Conservation (phyloP, 805 yeast species). For the Kazachstania psychrophila region DNA sequence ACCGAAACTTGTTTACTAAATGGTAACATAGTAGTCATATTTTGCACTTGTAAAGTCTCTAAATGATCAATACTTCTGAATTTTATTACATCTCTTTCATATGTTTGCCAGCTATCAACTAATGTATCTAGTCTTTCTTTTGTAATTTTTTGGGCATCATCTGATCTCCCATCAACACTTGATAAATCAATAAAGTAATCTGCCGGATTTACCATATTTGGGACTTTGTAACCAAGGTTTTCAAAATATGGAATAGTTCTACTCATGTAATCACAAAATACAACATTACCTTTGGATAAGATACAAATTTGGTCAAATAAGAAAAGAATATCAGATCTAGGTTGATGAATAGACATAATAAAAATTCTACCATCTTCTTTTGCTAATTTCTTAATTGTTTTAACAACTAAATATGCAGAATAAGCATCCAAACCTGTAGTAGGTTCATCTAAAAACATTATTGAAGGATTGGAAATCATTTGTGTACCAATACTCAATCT, state of each 20-base stretch:
- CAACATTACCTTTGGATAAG: slow-evolving; percentile 53
- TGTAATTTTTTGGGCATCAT: slow-evolving; percentile 31
- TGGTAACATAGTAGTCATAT: slow-evolving; percentile 31
- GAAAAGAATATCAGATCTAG: slow-evolving; percentile 64
- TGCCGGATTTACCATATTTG: slow-evolving; percentile 48
- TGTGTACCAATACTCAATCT: slow-evolving; percentile 72
- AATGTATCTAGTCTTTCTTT: slow-evolving; percentile 29
- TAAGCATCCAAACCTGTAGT: slow-evolving; percentile 81
- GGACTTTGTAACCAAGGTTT: slow-evolving; percentile 36
- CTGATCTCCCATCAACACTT: slow-evolving; percentile 43
- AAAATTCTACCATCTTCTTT: slow-evolving; percentile 55
- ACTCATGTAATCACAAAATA: slow-evolving; percentile 40
- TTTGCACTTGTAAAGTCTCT: slow-evolving; percentile 21
- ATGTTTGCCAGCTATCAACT: slow-evolving; percentile 32
- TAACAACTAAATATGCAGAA: slow-evolving; percentile 57
- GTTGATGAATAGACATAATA: slow-evolving; percentile 74
- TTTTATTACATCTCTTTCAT: slow-evolving; percentile 5
- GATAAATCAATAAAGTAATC: slow-evolving; percentile 50
- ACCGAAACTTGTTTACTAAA: slow-evolving; percentile 37
- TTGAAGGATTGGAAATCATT: slow-evolving; percentile 63
- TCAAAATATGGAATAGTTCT: slow-evolving; percentile 42
- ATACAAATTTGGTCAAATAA: slow-evolving; percentile 61
- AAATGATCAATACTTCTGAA: slow-evolving; percentile 1
- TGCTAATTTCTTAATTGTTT: slow-evolving; percentile 51
- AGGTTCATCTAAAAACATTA: slow-evolving; percentile 76